phyloP scores from a whole-genome alignment of 257 asterid species.

The Mitragyna speciosa region DNA sequence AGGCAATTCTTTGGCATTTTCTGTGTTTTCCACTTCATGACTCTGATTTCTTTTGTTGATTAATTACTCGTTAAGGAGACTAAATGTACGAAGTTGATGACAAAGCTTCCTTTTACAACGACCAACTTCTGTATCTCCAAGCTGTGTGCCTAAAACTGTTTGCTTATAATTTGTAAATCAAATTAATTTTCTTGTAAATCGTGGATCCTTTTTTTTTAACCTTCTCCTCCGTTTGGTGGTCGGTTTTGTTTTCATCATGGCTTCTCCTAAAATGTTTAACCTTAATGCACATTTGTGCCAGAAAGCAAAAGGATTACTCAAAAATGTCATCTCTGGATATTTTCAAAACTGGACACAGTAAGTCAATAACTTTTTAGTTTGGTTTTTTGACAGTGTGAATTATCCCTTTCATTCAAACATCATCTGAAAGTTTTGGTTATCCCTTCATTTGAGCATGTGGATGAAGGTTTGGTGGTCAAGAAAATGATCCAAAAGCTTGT shows the following conservation, averaged over 20 bases:
- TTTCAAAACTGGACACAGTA: background rate
- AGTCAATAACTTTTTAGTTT: background rate
- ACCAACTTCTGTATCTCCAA: background rate
- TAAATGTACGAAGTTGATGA: background rate
- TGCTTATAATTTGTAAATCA: background rate
- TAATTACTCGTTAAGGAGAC: background rate
- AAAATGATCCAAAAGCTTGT: background rate
- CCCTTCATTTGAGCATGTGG: background rate
- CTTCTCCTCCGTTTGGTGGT: background rate
- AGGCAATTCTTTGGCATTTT: conserved; percentile 25
- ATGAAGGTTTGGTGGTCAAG: conserved; percentile 10
- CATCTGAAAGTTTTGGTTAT: background rate
- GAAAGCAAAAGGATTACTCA: background rate
- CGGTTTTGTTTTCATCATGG: conserved; percentile 8
- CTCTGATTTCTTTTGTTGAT: background rate
- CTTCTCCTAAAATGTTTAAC: conserved; percentile 1
- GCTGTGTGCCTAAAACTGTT: background rate
- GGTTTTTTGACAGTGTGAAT: background rate
- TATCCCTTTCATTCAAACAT: background rate
- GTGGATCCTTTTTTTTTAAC: background rate
- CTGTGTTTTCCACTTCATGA: background rate
- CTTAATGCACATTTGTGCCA: background rate
- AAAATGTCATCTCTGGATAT: background rate
- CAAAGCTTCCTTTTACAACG: background rate
- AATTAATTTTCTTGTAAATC: background rate